These are phyloP conservation scores for Leersia perrieri DNA, from an alignment of 176 grass and related monocot genomes.

Conservation along the genomic window DNA sequence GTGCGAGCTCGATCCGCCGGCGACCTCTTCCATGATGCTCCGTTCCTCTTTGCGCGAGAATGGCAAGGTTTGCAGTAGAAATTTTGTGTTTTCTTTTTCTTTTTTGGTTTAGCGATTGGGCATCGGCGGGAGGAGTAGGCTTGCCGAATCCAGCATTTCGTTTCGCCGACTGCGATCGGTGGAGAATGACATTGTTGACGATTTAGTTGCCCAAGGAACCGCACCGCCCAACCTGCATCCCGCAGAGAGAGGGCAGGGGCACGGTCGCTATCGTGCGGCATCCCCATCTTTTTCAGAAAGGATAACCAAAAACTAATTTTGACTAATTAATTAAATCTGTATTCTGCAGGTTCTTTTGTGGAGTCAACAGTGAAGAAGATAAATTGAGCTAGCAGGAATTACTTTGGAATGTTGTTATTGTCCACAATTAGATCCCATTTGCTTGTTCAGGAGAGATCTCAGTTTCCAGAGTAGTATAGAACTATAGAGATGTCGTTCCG, in stretches of 20 bases:
- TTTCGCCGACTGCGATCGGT: neutral
- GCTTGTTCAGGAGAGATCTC: conserved; percentile 1
- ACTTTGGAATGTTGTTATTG: conserved; percentile 24
- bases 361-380: neutral
- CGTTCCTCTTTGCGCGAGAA: neutral
- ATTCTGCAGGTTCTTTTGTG: conserved; percentile 21
- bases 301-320: neutral
- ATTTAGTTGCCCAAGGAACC: neutral
- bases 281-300: neutral
- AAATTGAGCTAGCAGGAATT: neutral
- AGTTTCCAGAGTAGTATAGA: conserved; percentile 25
- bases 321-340: conserved; percentile 16
- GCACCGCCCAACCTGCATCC: neutral
- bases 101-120: neutral
- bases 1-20: no score
- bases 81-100: no score
- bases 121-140: neutral
- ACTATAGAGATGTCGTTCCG: conserved; percentile 79
- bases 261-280: neutral
- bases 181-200: neutral
- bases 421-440: neutral
- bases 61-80: neutral
- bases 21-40: neutral
- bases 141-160: neutral
- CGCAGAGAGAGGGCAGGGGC: no score